Evolutionary conservation across 148 eudicot species (phyloP).

Genomic region (Camellia lanceoleosa): DNA sequence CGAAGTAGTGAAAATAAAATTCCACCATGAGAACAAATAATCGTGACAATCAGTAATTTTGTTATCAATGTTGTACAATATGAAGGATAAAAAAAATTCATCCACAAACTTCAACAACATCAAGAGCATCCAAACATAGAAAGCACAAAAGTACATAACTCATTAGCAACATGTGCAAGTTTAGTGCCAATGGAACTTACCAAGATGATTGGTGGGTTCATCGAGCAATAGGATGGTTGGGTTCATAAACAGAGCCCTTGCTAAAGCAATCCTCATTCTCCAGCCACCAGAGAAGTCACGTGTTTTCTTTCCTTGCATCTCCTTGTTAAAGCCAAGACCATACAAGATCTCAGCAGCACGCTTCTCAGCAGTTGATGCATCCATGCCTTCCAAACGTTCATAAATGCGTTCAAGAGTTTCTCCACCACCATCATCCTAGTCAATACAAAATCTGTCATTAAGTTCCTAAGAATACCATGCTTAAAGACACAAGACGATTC

Average conservation of each 20-base stretch:
- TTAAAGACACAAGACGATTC: neutral
- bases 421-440: conserved; percentile 94
- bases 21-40: neutral
- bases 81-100: too few species aligned
- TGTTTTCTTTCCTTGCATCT: conserved; percentile 91
- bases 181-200: conserved; percentile 32
- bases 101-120: neutral
- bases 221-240: conserved; percentile 93
- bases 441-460: neutral
- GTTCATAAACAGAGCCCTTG: conserved; percentile 93
- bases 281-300: conserved; percentile 98
- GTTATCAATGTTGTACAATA: neutral
- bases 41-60: neutral
- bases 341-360: conserved; percentile 94
- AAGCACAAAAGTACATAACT: neutral
- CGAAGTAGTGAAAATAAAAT: neutral
- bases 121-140: conserved; percentile 6
- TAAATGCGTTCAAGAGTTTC: conserved; percentile 87
- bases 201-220: conserved; percentile 99
- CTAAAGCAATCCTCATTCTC: conserved; percentile 99
- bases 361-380: conserved; percentile 93
- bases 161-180: too few species aligned
- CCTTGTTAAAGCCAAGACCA: conserved; percentile 90
- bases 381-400: conserved; percentile 91
- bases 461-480: neutral